Conservation (phyloP, 2,329 filamentous ascomycete genomes). For the Paradendryphiella salina region DNA sequence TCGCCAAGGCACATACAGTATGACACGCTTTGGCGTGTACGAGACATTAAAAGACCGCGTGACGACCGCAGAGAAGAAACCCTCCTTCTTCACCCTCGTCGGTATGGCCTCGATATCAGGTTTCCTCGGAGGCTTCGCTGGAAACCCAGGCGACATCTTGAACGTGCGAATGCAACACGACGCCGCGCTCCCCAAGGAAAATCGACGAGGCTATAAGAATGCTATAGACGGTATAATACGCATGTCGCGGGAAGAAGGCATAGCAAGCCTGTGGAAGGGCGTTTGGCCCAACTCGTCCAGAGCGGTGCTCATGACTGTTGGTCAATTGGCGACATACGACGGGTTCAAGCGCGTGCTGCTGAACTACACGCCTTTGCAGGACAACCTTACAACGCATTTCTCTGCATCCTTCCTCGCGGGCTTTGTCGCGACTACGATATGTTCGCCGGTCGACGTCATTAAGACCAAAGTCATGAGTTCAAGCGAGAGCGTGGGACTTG, state of each 20-base stretch:
- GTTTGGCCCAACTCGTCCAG: slow-evolving; percentile 80
- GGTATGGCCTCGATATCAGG: slow-evolving; percentile 82
- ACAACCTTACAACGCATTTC: slow-evolving; percentile 78
- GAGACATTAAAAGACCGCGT: slow-evolving; percentile 82
- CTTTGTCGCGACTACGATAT: slow-evolving; percentile 81
- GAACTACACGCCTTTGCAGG: slow-evolving; percentile 64
- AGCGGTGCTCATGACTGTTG: slow-evolving; percentile 85
- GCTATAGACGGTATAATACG: slow-evolving; percentile 83
- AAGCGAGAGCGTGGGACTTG: slow-evolving; percentile 57
- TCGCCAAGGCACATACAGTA: slow-evolving; percentile 91
- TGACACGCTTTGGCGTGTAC: slow-evolving; percentile 94
- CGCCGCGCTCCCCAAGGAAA: slow-evolving; percentile 69
- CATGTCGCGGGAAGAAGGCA: slow-evolving; percentile 85
- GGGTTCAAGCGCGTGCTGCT: slow-evolving; percentile 74
- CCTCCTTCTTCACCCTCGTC: slow-evolving; percentile 76
- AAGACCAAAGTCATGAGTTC: slow-evolving; percentile 87
- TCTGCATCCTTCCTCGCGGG: slow-evolving; percentile 76
- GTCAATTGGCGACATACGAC: slow-evolving; percentile 83
- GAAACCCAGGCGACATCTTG: slow-evolving; percentile 93
- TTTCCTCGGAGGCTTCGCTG: slow-evolving; percentile 83
- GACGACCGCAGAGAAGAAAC: slow-evolving; percentile 56
- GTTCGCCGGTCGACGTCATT: slow-evolving; percentile 83
- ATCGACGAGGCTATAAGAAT: slow-evolving; percentile 86
- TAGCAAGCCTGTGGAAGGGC: slow-evolving; percentile 76
- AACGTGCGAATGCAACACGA: slow-evolving; percentile 99